Evolutionary conservation across 805 yeast species (phyloP), one percentile per base, ranked within the genome.

Genomic region (Cyberlindnera americana): DNA sequence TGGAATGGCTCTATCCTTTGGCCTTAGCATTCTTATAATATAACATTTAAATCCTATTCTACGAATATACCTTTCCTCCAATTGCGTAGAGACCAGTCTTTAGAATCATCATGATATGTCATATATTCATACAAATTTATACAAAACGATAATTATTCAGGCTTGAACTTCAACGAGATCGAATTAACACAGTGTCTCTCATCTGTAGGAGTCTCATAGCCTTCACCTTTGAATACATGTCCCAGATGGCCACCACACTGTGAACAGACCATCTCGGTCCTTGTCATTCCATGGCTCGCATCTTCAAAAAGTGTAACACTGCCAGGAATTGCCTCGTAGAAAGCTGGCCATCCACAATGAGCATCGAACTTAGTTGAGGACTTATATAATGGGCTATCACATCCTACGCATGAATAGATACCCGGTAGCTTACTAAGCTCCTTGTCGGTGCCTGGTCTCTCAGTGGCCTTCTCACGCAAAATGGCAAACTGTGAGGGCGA

Each of bases 281-380:
- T 72, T 12, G 66, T 69, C 93, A 83, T 89, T 0, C 98, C 98
- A 35, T 66, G 63, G 7, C 81, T 61, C 0, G 41, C 53, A 60
- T 93, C 99, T 15, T 67, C 70, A 43, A 73, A 63, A 11, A 82
- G 69, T 16, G 62, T 70, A 28, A 93, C 72, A 6, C 95, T 72
- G 0, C 89, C 90, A 0, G 95, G 95, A 28, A 86, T 67, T 1
- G 95, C 96, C 42, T 87, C 83, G 61, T 82, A 91, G 62, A 93
- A 93, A 0, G 96, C 90, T 1, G 99, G 99, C 99, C 99, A 93
- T 3, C 99, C 99, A 62, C 99, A 93, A 38, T 88, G 88, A 11
- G 95, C 78, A 42, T 83, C 81, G 54, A 93, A 93, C 61, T 93
- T 91, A 4, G 96, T 75, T 23, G 72, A 67, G 21, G 95, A 80